phyloP scores from a whole-genome alignment of 2,329 filamentous ascomycete species.

The Xylariaceae sp. region DNA sequence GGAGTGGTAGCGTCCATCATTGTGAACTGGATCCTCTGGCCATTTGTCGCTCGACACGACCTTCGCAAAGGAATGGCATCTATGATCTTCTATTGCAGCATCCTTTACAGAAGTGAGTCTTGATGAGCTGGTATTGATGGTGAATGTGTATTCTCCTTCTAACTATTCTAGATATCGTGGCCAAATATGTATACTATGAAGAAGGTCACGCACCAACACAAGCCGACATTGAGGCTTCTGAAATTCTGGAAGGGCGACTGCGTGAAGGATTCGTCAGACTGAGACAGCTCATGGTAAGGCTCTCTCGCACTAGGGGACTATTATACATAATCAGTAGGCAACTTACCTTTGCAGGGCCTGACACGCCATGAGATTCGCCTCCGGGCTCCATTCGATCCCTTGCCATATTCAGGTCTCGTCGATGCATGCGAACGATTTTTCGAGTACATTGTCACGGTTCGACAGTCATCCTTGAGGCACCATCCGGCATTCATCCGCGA shows the following conservation, averaged over 20 bases:
- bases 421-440: slow-evolving; percentile 57
- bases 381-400: slow-evolving; percentile 54
- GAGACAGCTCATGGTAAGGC: slow-evolving; percentile 49
- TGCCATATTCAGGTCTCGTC: slow-evolving; percentile 55
- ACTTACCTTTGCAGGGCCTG: slow-evolving; percentile 39
- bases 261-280: slow-evolving; percentile 59
- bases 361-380: slow-evolving; percentile 59
- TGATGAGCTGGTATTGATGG: neutral
- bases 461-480: slow-evolving; percentile 58
- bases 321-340: slow-evolving; percentile 1
- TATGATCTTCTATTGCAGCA: slow-evolving; percentile 57
- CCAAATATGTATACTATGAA: slow-evolving; percentile 59
- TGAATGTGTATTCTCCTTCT: slow-evolving; percentile 2
- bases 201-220: slow-evolving; percentile 49
- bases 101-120: slow-evolving; percentile 51
- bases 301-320: neutral
- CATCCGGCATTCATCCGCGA: slow-evolving; percentile 52
- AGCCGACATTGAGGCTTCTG: slow-evolving; percentile 51
- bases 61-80: slow-evolving; percentile 52
- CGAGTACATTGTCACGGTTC: slow-evolving; percentile 56
- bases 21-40: slow-evolving; percentile 61
- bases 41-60: slow-evolving; percentile 59
- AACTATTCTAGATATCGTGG: slow-evolving; percentile 42
- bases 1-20: slow-evolving; percentile 53
- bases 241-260: slow-evolving; percentile 58